Evolutionary conservation across 768 basidiomycete genomes (phyloP), one percentile per base, ranked within the genome.

Genomic region (Russula vinacea): DNA sequence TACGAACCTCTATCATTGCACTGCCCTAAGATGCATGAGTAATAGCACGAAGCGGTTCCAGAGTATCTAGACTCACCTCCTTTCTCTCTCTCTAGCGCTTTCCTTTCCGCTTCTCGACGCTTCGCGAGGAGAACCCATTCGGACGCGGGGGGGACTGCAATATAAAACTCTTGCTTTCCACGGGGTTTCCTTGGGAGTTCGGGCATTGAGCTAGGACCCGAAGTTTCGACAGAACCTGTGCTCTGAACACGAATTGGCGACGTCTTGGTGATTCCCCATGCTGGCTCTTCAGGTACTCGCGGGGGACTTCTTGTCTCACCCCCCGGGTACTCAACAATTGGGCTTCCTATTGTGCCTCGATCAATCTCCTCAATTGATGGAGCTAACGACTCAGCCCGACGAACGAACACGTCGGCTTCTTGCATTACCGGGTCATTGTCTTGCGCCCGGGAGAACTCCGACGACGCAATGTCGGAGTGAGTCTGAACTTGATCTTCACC

Each of bases 91-190:
- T 5, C 13, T 14, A 14, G 32, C 39, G 14, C 39, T 35, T 45
- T 65, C 26, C 35, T 61, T 60, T 51, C 49, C 11, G 32, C 59
- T 61, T 65, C 60, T 57, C 40, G 32, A 45, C 42, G 55, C 35
- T 61, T 65, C 49, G 59, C 59, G 33, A 26, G 56, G 17, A 60
- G 64, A 24, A 65, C 59, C 59, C 60, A 65, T 56, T 65, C 64
- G 4, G 64, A 54, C 1, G 32, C 55, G 19, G 49, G 59, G 13
- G 64, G 64, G 24, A 65, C 55, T 13, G 50, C 39, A 10, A 65
- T 14, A 56, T 65, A 65, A 39, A 65, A 64, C 26, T 47, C 24
- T 37, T 44, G 64, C 35, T 39, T 52, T 57, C 33, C 13, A 26
- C 24, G 40, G 13, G 40, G 3, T 56, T 50, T 52, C 47, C 29